Percentiles rank a stretch among this genome's conserved stretches.
phyloP scores from a whole-genome alignment of 768 basidiomycete genomes.

The Nidula microcarpa region DNA sequence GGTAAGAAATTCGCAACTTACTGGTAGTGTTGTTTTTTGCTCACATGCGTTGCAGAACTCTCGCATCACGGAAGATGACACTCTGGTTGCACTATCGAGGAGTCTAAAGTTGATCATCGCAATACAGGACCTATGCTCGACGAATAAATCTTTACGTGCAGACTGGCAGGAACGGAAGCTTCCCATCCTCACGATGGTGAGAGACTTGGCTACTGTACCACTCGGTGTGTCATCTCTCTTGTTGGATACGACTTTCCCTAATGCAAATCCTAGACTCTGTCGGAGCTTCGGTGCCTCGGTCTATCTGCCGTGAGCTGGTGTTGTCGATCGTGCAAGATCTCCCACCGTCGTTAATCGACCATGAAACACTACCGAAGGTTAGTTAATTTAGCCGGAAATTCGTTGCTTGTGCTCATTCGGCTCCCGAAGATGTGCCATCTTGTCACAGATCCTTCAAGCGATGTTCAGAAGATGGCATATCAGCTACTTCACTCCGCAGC shows the following conservation, averaged over 20 bases:
- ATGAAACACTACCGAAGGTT: slow-evolving; percentile 64
- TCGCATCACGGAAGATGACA: slow-evolving; percentile 52
- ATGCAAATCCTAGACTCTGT: slow-evolving; percentile 18
- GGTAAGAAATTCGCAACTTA: slow-evolving; percentile 35
- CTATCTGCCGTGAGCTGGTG: slow-evolving; percentile 63
- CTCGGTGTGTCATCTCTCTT: slow-evolving; percentile 24
- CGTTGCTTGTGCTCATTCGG: background rate
- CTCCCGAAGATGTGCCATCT: slow-evolving; percentile 72
- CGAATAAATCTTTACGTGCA: slow-evolving; percentile 72
- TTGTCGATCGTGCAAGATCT: slow-evolving; percentile 67
- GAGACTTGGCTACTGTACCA: slow-evolving; percentile 52
- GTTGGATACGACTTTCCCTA: background rate
- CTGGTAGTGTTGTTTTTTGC: background rate
- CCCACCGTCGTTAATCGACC: slow-evolving; percentile 57
- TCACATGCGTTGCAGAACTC: slow-evolving; percentile 39
- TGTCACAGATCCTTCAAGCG: slow-evolving; percentile 55
- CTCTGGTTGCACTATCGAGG: slow-evolving; percentile 62
- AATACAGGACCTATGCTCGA: slow-evolving; percentile 64
- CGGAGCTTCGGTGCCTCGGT: slow-evolving; percentile 51
- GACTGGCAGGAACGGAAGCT: slow-evolving; percentile 62
- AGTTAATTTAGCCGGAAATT: slow-evolving; percentile 5
- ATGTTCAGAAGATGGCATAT: slow-evolving; percentile 79
- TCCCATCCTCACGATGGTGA: slow-evolving; percentile 52
- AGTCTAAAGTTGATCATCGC: slow-evolving; percentile 64
- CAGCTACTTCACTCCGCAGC: slow-evolving; percentile 68